Evolutionary conservation across 345 rosid species (phyloP).

Genomic region (Tarenaya hassleriana): DNA sequence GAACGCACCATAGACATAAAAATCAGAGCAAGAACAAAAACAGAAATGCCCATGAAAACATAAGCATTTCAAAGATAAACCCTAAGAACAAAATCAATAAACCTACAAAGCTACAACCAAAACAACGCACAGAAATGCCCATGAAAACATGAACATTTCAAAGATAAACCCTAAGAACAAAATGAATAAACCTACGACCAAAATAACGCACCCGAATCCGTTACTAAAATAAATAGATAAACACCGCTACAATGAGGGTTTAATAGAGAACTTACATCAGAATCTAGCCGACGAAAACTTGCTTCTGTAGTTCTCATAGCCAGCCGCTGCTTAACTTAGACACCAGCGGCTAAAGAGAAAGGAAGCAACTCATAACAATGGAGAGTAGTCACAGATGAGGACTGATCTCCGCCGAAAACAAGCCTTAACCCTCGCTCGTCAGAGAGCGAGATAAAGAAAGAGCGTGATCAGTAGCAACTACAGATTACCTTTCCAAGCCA

Average conservation of each 20-base stretch:
- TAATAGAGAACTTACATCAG: slow-evolving; percentile 17
- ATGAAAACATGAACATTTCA: not conserved
- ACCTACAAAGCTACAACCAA: too few relatives aligned
- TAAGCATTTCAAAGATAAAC: slow-evolving; percentile 7
- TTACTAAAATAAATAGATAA: slow-evolving; percentile 3
- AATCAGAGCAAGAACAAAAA: slow-evolving; percentile 9
- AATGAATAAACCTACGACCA: not conserved
- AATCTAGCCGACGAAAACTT: slow-evolving; percentile 19
- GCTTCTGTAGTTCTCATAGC: slow-evolving; percentile 4
- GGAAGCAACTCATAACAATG: slow-evolving; percentile 2
- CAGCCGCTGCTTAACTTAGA: slow-evolving; percentile 15
- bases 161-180: slow-evolving; percentile 8
- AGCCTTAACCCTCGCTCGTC: slow-evolving; percentile 9
- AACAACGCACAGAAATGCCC: slow-evolving; percentile 3
- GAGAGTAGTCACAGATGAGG: slow-evolving; percentile 19
- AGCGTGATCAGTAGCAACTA: slow-evolving; percentile 24
- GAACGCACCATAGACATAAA: not conserved
- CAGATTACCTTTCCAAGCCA: slow-evolving; percentile 17
- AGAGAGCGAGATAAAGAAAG: not conserved
- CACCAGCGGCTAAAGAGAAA: slow-evolving; percentile 16
- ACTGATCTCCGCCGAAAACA: slow-evolving; percentile 19
- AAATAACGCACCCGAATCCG: slow-evolving; percentile 3
- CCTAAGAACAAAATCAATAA: slow-evolving; percentile 4
- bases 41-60: not conserved
- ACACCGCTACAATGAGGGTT: slow-evolving; percentile 22